Percentiles rank a stretch among this genome's conserved stretches.
Conservation (phyloP, 805 yeast species). For the Scheffersomyces stipitis region DNA sequence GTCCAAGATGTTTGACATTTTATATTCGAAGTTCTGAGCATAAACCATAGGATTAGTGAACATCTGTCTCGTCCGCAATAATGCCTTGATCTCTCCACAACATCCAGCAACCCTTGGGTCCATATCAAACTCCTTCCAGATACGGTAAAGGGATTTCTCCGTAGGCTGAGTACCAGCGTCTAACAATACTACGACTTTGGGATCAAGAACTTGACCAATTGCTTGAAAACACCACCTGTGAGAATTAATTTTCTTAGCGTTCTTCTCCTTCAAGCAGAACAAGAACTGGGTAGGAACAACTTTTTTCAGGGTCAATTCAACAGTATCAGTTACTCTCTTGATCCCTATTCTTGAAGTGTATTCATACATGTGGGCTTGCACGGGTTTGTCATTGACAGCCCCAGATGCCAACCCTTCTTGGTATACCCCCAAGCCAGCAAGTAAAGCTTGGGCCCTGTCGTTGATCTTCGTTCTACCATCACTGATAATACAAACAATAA, state of each 20-base stretch:
- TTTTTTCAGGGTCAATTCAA: conserved; percentile 18
- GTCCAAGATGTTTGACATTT: conserved; percentile 90
- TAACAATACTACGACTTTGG: conserved; percentile 76
- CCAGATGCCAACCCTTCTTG: conserved; percentile 95
- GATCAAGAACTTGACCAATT: conserved; percentile 77
- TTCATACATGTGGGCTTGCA: conserved; percentile 84
- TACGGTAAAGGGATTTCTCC: conserved; percentile 75
- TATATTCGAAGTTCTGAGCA: conserved; percentile 95
- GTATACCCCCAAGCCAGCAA: conserved; percentile 83
- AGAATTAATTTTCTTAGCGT: conserved; percentile 87
- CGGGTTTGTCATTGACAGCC: conserved; percentile 75
- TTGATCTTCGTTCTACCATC: conserved; percentile 87
- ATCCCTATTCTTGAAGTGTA: conserved; percentile 89
- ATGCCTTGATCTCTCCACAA: conserved; percentile 93
- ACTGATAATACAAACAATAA: conserved; percentile 84
- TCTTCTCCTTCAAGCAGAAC: conserved; percentile 87
- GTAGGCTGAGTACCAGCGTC: conserved; percentile 96
- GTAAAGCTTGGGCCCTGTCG: conserved; percentile 70
- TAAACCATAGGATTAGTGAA: conserved; percentile 87
- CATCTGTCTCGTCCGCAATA: conserved; percentile 39
- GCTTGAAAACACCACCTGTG: conserved; percentile 98
- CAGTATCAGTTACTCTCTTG: conserved; percentile 22
- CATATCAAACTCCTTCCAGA: conserved; percentile 80
- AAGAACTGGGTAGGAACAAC: conserved; percentile 75
- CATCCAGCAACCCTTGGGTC: conserved; percentile 90